A percentile compares a stretch with the other conserved stretches of the same genome.
Evolutionary conservation across 1,284 basidiomycete species (phyloP).

Genomic region (Leucoagaricus sp.): DNA sequence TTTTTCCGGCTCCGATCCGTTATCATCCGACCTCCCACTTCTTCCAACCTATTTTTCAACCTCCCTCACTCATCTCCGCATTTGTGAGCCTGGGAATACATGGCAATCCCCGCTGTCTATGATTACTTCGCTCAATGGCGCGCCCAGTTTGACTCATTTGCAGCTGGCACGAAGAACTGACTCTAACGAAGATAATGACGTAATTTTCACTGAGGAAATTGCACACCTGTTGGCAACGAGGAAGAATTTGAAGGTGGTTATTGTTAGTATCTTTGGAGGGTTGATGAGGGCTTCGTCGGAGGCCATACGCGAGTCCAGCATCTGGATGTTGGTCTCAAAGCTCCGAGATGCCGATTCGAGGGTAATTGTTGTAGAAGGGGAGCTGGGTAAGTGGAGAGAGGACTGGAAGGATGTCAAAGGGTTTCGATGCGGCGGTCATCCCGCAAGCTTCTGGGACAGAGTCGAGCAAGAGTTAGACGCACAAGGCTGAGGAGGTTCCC

Average conservation of each 20-base stretch:
- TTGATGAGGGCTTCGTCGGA: constrained; percentile 20
- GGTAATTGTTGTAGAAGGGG: constrained; percentile 28
- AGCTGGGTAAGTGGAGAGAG: constrained; percentile 29
- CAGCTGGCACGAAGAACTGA: constrained; percentile 40
- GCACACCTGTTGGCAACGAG: constrained; percentile 28
- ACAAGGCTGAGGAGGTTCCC: not conserved
- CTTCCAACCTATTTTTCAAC: constrained; percentile 14
- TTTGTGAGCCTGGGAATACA: constrained; percentile 38
- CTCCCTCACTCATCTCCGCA: constrained; percentile 37
- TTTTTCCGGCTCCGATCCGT: constrained; percentile 7
- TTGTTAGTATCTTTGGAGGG: constrained; percentile 35
- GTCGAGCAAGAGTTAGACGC: not conserved
- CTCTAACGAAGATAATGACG: constrained; percentile 44
- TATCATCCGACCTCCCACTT: not conserved
- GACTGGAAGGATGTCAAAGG: constrained; percentile 22
- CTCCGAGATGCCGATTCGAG: constrained; percentile 28
- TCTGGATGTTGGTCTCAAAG: constrained; percentile 29
- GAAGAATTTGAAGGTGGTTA: constrained; percentile 33
- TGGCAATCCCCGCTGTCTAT: constrained; percentile 39
- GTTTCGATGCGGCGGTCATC: constrained; percentile 7
- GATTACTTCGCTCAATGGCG: constrained; percentile 33
- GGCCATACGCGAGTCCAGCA: constrained; percentile 26
- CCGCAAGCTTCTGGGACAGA: constrained; percentile 12
- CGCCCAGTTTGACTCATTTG: constrained; percentile 40
- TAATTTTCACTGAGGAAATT: constrained; percentile 37